Evolutionary conservation across 139 green algal genomes (phyloP), one percentile per base, ranked within the genome.

Genomic region (Coelastrella sp.): DNA sequence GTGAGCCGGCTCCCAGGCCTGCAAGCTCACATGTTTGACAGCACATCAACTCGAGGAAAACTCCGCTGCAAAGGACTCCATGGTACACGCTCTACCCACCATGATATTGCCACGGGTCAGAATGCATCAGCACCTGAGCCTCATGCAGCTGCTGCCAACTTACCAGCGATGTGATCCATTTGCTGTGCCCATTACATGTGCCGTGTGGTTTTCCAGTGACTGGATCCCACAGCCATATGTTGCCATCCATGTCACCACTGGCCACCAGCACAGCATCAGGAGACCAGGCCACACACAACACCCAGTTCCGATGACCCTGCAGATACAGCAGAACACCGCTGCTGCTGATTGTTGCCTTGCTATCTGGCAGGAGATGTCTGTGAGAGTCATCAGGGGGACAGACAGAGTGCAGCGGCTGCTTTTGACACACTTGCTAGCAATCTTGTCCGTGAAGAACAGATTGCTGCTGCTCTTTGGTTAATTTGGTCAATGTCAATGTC

Each of bases 1-100:
- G 91, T 99, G 98, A 0, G 96, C 96, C 0, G 98, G 98, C 94
- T 99, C 96, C 98, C 98, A 99, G 6, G 97, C 92, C 94, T 96
- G 85, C 17, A 61, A 65, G 82, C 10, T 49, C 35, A 49, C 35
- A 49, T 49, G 35, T 49, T 49, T 49, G 35, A 49, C 35, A 49
- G 35, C 35, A 49, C 35, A 49, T 49, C 72, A 49, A 7, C 58
- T 25, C 87, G 85, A 70, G 58, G 20, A 59, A 80, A 0, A 58
- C 88, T 61, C 63, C 61, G 7, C 80, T 83, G n/a, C 86, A 78
- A 8, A 10, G n/a, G 70, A 35, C 70, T 8, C 14, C 9, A 35
- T 20, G 20, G 14, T 17, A 35, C 14, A 10, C n/a, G 19, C 8
- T 25, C 8, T 24, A 22, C 24, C 8, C n/a, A 35, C 72, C 25